A percentile compares a stretch with the other conserved stretches of the same genome.
Conservation (phyloP, 2,329 filamentous ascomycete species). For the Pseudogymnoascus sp. region DNA sequence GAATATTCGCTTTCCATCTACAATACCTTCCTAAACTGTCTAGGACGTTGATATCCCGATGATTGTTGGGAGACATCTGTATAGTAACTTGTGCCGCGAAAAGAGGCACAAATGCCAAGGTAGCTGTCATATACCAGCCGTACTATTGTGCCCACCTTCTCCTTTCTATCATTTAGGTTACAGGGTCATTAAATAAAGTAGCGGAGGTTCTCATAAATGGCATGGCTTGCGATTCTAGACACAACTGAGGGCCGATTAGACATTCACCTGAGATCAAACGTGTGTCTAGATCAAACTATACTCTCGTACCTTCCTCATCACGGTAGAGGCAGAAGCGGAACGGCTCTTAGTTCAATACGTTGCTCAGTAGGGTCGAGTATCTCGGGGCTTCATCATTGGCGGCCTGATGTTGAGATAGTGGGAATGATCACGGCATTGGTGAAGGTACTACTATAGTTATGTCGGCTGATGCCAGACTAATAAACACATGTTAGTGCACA, state of each 20-base stretch:
- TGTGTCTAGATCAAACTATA: neutral
- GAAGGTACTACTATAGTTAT: neutral
- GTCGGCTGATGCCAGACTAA: neutral
- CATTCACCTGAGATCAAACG: neutral
- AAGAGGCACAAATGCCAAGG: neutral
- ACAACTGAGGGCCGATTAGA: neutral
- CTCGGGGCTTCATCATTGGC: neutral
- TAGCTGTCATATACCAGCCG: neutral
- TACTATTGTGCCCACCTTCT: neutral
- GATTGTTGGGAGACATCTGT: neutral
- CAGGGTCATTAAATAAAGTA: neutral
- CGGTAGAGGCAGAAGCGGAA: neutral
- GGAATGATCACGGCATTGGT: neutral
- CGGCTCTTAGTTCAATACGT: neutral
- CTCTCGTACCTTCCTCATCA: neutral
- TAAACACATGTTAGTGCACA: neutral
- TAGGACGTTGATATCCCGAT: neutral
- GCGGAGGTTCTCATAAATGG: neutral
- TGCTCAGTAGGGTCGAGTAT: neutral
- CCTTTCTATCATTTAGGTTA: neutral
- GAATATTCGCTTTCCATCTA: neutral
- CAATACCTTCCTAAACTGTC: slow-evolving; percentile 1
- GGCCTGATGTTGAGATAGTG: neutral
- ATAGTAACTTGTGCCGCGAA: neutral
- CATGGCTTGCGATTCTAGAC: neutral